Base-by-base conservation (phyloP, 768 basidiomycete genomes). In the Rubroboletus pulcherrimus region DNA sequence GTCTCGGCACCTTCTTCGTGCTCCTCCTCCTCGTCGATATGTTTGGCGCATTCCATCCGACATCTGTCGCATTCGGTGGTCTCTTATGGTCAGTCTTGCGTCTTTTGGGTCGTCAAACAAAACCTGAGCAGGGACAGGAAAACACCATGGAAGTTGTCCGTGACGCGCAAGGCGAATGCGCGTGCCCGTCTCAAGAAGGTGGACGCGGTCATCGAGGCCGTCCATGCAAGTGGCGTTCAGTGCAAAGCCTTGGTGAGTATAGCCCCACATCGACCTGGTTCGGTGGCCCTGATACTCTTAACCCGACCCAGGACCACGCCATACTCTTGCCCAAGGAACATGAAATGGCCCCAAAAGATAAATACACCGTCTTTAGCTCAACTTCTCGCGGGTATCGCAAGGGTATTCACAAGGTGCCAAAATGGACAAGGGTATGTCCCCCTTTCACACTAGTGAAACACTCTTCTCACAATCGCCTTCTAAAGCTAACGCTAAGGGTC, bases 321-420 rank as follows among this genome's bases (percentile, higher is more conserved):
- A 74, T 98, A 52, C 81, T 86, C 54, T 77, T 99, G 31, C 97
- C 97, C 48, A 96, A 91, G 67, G 93, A 98, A 68, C 79, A 87
- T 60, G 93, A 97, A 73, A 98, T 98, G 97, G 79, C 75, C 11
- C 76, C 96, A 1, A 84, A 80, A 65, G 96, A 98, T 77, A 99
- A 99, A 73, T 99, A 98, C 75, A 97, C 95, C 4, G 83, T 89
- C 19, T 98, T 94, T 73, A 83, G 81, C 38, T 77, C 82, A 5
- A 83, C 81, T 39, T 75, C 76, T 1, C 77, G 72, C 55, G 89
- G 91, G 7, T 99, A 96, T 72, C 78, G 96, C 42, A 98, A 98
- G 66, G 90, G 92, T 26, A 93, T 97, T 47, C 95, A 98, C 75
- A 95, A 95, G 66, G 90, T 96, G 29, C 95, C 95, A n/a, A 96